Percentiles rank a stretch among this genome's conserved stretches.
These are phyloP conservation scores for Curvularia hawaiiensis DNA, from an alignment of 2,329 filamentous ascomycete species.

Conservation along the genomic window DNA sequence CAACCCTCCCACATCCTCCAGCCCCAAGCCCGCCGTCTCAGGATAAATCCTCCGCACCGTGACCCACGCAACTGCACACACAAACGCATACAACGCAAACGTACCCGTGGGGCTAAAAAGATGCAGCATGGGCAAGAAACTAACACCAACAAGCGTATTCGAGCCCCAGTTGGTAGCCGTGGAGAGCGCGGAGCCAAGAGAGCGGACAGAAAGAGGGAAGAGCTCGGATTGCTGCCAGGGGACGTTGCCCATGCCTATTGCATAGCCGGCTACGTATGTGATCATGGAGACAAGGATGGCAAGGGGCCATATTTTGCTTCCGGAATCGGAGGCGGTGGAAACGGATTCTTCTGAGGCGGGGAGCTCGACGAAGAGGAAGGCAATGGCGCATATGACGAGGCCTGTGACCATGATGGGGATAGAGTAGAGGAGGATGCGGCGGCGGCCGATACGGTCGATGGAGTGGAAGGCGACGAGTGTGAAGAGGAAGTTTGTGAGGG, in stretches of 20 bases:
- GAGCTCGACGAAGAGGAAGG: slow-evolving; percentile 70
- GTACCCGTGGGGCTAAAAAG: slow-evolving; percentile 73
- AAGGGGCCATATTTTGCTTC: slow-evolving; percentile 29
- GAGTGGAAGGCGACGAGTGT: slow-evolving; percentile 52
- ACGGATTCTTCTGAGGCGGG: slow-evolving; percentile 25
- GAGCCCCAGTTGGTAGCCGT: slow-evolving; percentile 87
- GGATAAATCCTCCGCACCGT: slow-evolving; percentile 79
- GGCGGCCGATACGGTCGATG: slow-evolving; percentile 53
- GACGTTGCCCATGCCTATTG: slow-evolving; percentile 86
- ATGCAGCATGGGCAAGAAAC: slow-evolving; percentile 88
- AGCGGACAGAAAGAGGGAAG: slow-evolving; percentile 77
- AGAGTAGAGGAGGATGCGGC: slow-evolving; percentile 74
- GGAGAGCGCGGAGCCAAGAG: slow-evolving; percentile 72
- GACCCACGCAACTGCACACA: slow-evolving; percentile 73
- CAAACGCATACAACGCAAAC: slow-evolving; percentile 76
- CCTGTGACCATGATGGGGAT: slow-evolving; percentile 83
- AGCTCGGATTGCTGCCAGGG: slow-evolving; percentile 96
- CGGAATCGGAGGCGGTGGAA: slow-evolving; percentile 3
- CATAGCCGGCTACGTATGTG: slow-evolving; percentile 84
- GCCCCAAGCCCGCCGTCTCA: slow-evolving; percentile 78
- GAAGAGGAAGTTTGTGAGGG: slow-evolving; percentile 53
- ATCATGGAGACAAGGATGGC: slow-evolving; percentile 77
- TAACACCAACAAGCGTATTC: slow-evolving; percentile 85
- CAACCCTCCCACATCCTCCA: slow-evolving; percentile 79
- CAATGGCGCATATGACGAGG: slow-evolving; percentile 71